Conservation (phyloP, 202 grass and related monocot species). For the Dendrocalamus latiflorus region DNA sequence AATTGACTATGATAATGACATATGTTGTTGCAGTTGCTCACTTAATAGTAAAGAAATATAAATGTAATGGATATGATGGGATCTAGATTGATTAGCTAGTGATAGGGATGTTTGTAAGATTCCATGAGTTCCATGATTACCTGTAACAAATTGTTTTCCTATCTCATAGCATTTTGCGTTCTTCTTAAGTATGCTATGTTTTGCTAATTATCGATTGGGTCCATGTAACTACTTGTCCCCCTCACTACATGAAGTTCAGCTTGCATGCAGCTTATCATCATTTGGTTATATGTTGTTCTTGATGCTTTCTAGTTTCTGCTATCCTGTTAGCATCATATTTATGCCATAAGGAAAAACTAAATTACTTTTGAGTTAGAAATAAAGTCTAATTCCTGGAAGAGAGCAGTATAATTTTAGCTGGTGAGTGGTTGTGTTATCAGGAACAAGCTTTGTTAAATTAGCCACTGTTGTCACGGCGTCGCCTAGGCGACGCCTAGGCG, state of each 20-base stretch:
- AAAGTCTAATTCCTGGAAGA: neutral
- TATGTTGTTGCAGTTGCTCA: neutral
- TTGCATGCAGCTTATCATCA: no score
- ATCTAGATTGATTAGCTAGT: neutral
- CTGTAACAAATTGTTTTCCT: neutral
- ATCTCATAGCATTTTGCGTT: neutral
- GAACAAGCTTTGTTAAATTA: neutral
- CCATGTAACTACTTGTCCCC: neutral
- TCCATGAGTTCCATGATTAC: neutral
- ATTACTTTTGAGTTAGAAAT: neutral
- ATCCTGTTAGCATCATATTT: neutral
- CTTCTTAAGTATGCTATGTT: neutral
- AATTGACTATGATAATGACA: neutral
- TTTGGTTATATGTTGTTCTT: no score
- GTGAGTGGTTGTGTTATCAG: neutral
- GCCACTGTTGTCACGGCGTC: no score
- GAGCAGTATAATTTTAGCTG: neutral
- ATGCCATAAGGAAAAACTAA: neutral
- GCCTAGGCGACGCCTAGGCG: no score
- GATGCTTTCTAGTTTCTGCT: no score
- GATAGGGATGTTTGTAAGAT: neutral
- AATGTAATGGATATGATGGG: neutral
- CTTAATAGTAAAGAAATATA: neutral
- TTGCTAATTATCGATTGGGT: neutral
- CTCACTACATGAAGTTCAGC: neutral